Percentiles rank a stretch among this genome's conserved stretches.
phyloP scores from a whole-genome alignment of 192 early-diverging fungal species.

The Coemansia sp. region DNA sequence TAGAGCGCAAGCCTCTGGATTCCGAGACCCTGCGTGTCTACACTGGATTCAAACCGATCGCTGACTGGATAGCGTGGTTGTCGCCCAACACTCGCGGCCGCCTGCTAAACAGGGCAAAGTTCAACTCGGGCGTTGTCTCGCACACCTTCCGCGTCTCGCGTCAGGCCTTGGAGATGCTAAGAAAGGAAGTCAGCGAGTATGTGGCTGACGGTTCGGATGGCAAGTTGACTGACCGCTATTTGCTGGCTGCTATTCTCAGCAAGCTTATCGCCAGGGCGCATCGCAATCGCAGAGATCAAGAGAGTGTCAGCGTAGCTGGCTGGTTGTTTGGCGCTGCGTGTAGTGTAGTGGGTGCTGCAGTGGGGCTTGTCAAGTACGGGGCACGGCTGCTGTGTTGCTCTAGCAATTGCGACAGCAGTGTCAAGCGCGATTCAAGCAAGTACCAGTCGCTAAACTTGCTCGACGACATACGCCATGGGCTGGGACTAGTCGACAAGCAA shows the following conservation, averaged over 20 bases:
- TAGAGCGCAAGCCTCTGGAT: constrained; percentile 33
- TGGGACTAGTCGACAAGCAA: constrained; percentile 20
- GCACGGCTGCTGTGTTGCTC: neutral
- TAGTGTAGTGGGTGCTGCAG: neutral
- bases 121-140: constrained; percentile 25
- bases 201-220: neutral
- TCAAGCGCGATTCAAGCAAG: neutral
- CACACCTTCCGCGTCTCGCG: constrained; percentile 43
- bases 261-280: constrained; percentile 47
- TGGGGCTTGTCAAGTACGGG: neutral
- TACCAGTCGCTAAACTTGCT: constrained; percentile 40
- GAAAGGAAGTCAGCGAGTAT: constrained; percentile 14
- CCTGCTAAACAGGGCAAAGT: constrained; percentile 33
- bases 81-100: constrained; percentile 38
- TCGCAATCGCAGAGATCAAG: constrained; percentile 17
- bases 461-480: constrained; percentile 41
- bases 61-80: constrained; percentile 52
- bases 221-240: constrained; percentile 12
- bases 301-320: neutral
- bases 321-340: neutral
- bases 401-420: neutral
- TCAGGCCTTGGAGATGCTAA: constrained; percentile 11
- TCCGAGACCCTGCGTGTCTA: constrained; percentile 23
- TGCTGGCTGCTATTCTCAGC: constrained; percentile 45
- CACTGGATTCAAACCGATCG: constrained; percentile 28